Evolutionary conservation across 2,329 filamentous ascomycete species (phyloP).

Genomic region (Aspergillus bombycis): DNA sequence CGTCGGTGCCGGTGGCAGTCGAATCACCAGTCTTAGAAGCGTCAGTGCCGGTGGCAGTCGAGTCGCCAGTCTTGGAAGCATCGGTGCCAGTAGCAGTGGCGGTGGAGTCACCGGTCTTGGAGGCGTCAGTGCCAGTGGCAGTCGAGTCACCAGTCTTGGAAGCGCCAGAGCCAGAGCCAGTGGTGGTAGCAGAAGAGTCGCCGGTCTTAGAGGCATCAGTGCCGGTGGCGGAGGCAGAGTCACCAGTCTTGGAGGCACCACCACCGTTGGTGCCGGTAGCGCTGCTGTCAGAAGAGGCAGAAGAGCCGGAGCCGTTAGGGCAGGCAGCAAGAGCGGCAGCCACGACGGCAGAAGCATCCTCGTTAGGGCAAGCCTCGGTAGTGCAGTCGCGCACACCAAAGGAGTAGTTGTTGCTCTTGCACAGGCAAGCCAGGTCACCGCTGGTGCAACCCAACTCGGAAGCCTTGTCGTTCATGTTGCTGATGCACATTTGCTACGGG

Average conservation of each 20-base stretch:
- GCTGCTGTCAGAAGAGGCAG: background rate
- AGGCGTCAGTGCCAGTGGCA: constrained; percentile 19
- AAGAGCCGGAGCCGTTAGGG: constrained; percentile 24
- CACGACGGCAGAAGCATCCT: constrained; percentile 38
- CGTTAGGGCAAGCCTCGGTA: constrained; percentile 45
- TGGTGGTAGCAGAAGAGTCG: constrained; percentile 21
- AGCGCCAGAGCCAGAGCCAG: constrained; percentile 22
- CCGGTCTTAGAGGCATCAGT: constrained; percentile 21
- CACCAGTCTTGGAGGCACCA: constrained; percentile 2
- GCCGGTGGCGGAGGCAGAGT: constrained; percentile 4
- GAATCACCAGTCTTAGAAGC: constrained; percentile 9
- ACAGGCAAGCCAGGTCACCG: constrained; percentile 45
- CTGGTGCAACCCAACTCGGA: constrained; percentile 42
- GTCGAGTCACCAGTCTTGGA: constrained; percentile 20
- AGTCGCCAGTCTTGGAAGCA: constrained; percentile 3
- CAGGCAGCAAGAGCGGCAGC: constrained; percentile 41
- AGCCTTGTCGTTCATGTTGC: constrained; percentile 48
- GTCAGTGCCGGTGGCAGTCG: constrained; percentile 10
- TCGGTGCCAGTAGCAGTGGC: constrained; percentile 7
- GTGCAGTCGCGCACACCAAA: constrained; percentile 53
- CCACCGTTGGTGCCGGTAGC: constrained; percentile 1
- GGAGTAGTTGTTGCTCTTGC: constrained; percentile 44
- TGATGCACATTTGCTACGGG: constrained; percentile 47
- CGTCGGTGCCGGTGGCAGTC: constrained; percentile 10
- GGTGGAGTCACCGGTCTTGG: constrained; percentile 19